Conservation (phyloP, 176 grass and related monocot genomes). For the Juncus effusus region DNA sequence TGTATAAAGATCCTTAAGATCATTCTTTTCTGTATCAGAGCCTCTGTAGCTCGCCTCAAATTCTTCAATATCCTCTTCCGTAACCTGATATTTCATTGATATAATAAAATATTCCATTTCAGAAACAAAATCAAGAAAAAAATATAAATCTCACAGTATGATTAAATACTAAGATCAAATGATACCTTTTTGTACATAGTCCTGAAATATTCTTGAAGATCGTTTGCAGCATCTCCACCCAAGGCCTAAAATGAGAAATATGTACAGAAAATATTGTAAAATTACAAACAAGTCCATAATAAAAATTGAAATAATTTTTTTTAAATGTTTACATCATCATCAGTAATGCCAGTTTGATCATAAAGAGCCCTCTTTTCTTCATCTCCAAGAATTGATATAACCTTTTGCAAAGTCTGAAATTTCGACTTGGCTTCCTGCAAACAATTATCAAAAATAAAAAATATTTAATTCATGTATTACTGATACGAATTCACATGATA, state of each 20-base stretch:
- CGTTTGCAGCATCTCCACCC: slow-evolving; percentile 62
- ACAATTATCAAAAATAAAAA: slow-evolving; percentile 29
- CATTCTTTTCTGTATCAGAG: slow-evolving; percentile 89
- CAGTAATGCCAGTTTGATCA: no score
- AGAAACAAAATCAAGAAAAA: slow-evolving; percentile 6
- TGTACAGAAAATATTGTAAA: slow-evolving; percentile 13
- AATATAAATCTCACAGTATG: not conserved
- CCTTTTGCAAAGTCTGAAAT: slow-evolving; percentile 91
- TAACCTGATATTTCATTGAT: slow-evolving; percentile 38
- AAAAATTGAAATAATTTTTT: not conserved
- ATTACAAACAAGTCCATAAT: not conserved
- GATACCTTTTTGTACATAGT: slow-evolving; percentile 65
- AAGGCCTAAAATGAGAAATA: slow-evolving; percentile 44
- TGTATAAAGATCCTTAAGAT: slow-evolving; percentile 79
- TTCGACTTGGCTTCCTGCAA: slow-evolving; percentile 87
- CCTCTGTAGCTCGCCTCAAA: slow-evolving; percentile 95
- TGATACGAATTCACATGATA: slow-evolving; percentile 7
- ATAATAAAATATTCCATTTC: not conserved
- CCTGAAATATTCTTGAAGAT: slow-evolving; percentile 89
- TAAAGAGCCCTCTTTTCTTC: no score
- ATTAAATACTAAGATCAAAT: slow-evolving; percentile 9
- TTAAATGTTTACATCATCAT: slow-evolving; percentile 46
- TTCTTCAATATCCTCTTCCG: slow-evolving; percentile 91
- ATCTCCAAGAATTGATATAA: slow-evolving; percentile 96
- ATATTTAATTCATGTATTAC: no score